Evolutionary conservation across 2,329 filamentous ascomycete genomes (phyloP).

Genomic region (Claviceps monticola): DNA sequence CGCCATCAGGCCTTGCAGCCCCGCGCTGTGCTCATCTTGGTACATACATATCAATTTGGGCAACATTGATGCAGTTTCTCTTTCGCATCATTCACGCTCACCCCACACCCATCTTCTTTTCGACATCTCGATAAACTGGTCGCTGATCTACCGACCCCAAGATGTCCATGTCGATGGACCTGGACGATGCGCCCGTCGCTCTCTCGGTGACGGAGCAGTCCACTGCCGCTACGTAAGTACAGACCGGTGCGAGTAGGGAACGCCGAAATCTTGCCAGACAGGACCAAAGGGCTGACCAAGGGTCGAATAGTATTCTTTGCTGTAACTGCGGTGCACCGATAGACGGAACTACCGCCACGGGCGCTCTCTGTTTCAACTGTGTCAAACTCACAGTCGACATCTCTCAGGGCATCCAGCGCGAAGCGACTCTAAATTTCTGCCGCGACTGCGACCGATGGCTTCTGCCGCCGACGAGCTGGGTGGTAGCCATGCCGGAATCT

Average conservation of each 20-base stretch:
- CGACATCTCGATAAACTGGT: neutral
- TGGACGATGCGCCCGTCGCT: conserved; percentile 28
- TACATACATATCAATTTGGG: neutral
- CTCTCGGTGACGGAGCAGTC: conserved; percentile 20
- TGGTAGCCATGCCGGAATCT: conserved; percentile 73
- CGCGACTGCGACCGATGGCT: conserved; percentile 91
- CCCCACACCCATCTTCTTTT: neutral
- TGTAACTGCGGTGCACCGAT: conserved; percentile 96
- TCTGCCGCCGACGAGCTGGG: conserved; percentile 73
- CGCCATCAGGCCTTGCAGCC: neutral
- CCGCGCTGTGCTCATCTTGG: neutral
- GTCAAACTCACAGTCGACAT: conserved; percentile 91
- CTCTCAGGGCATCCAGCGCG: conserved; percentile 78
- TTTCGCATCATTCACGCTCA: neutral
- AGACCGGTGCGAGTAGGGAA: neutral
- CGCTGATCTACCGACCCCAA: conserved; percentile 5
- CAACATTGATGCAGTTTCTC: neutral
- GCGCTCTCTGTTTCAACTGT: conserved; percentile 90
- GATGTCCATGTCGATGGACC: conserved; percentile 32
- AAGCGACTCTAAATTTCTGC: conserved; percentile 83
- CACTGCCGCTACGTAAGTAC: conserved; percentile 26
- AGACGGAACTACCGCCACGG: conserved; percentile 73
- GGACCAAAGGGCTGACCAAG: neutral
- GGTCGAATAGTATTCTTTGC: conserved; percentile 57
- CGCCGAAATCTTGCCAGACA: neutral